Evolutionary conservation across 345 rosid species (phyloP).

Genomic region (Hypericum androsaemum): DNA sequence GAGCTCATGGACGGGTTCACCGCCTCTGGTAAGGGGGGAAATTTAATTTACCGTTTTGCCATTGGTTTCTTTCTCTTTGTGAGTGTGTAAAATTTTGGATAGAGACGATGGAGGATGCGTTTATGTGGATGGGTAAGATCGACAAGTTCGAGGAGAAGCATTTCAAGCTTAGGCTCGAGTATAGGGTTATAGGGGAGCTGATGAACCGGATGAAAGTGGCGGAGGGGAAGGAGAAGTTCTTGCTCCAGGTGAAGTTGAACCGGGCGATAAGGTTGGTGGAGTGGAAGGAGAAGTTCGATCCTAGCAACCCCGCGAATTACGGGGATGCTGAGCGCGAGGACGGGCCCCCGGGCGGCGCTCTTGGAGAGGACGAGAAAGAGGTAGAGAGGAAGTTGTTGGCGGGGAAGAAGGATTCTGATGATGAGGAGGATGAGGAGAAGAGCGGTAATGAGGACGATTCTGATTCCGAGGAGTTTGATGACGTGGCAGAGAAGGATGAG

Average conservation of each 20-base stretch:
- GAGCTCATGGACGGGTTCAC: slow-evolving; percentile 52
- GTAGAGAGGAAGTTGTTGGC: too few relatives aligned
- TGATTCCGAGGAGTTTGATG: too few relatives aligned
- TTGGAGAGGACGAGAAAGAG: too few relatives aligned
- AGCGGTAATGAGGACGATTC: too few relatives aligned
- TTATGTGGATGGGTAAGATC: slow-evolving; percentile 63
- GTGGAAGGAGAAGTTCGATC: slow-evolving; percentile 90
- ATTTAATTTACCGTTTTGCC: background rate
- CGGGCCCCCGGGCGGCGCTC: slow-evolving; percentile 28
- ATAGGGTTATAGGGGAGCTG: slow-evolving; percentile 85
- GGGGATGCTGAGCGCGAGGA: slow-evolving; percentile 49
- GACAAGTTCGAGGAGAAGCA: slow-evolving; percentile 83
- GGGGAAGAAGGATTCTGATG: too few relatives aligned
- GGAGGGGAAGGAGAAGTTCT: slow-evolving; percentile 79
- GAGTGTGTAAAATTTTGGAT: slow-evolving; percentile 7
- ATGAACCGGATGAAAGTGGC: slow-evolving; percentile 69
- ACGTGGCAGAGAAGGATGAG: too few relatives aligned
- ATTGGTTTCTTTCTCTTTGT: background rate
- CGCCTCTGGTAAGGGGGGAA: slow-evolving; percentile 34
- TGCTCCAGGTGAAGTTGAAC: slow-evolving; percentile 77
- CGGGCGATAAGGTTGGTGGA: slow-evolving; percentile 78
- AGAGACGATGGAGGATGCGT: slow-evolving; percentile 71
- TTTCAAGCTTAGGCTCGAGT: slow-evolving; percentile 58
- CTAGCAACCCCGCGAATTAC: slow-evolving; percentile 67
- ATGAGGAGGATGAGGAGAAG: too few relatives aligned